phyloP scores from a whole-genome alignment of 2,329 filamentous ascomycete genomes.

The Alternaria metachromatica region DNA sequence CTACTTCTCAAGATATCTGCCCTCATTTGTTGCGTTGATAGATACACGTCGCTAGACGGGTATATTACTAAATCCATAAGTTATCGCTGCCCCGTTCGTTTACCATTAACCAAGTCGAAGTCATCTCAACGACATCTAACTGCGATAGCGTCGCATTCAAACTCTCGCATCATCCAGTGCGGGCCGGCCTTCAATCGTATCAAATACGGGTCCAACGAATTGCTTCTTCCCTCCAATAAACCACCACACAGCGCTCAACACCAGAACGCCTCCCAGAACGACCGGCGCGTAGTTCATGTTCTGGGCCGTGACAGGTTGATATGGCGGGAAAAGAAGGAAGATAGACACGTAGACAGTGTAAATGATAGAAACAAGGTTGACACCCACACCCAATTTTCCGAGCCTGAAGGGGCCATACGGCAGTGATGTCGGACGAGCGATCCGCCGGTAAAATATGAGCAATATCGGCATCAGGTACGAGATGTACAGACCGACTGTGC shows the following conservation, averaged over 20 bases:
- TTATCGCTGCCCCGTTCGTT: no score
- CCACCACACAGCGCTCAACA: not conserved
- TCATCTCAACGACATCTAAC: not conserved
- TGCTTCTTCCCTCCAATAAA: not conserved
- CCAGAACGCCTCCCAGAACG: conserved; percentile 1
- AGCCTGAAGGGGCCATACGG: conserved; percentile 15
- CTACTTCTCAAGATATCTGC: no score
- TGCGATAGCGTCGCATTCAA: not conserved
- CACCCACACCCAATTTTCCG: conserved; percentile 15
- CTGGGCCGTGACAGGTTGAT: conserved; percentile 18
- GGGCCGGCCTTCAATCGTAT: not conserved
- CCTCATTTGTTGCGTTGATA: no score
- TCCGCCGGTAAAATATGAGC: conserved; percentile 16
- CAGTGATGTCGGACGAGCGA: conserved; percentile 9
- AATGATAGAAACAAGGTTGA: conserved; percentile 19
- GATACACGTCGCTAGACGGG: no score
- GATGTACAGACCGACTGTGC: conserved; percentile 24
- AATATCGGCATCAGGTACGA: conserved; percentile 25
- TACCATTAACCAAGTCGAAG: no score
- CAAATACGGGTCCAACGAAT: not conserved
- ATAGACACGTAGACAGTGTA: conserved; percentile 27
- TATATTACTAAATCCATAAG: no score
- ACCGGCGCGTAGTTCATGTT: conserved; percentile 30
- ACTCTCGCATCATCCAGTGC: not conserved
- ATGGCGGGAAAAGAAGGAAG: conserved; percentile 29